Evolutionary conservation across 2,329 filamentous ascomycete species (phyloP).

Genomic region (Penicillium rolfsii): DNA sequence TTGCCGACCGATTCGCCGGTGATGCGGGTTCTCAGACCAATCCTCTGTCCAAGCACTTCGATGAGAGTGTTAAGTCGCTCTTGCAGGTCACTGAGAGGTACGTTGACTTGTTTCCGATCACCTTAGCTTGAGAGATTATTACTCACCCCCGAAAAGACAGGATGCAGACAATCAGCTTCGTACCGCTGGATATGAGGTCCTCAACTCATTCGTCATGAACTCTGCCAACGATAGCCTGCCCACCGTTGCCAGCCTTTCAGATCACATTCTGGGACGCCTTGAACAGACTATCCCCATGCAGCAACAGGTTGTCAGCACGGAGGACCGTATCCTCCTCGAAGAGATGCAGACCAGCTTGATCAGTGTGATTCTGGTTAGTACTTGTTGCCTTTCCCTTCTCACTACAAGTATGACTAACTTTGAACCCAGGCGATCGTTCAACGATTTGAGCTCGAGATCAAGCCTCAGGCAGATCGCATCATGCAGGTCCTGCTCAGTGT

Average conservation of each 20-base stretch:
- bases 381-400: background rate
- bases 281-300: constrained; percentile 89
- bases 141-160: constrained; percentile 41
- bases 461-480: constrained; percentile 86
- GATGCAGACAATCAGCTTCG: constrained; percentile 87
- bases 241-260: constrained; percentile 78
- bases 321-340: constrained; percentile 92
- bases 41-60: constrained; percentile 87
- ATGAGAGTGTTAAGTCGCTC: constrained; percentile 84
- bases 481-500: constrained; percentile 88
- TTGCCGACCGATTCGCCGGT: constrained; percentile 92
- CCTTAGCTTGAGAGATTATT: background rate
- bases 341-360: constrained; percentile 97
- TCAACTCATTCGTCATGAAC: constrained; percentile 92
- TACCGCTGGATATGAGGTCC: constrained; percentile 94
- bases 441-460: constrained; percentile 87
- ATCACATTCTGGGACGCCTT: constrained; percentile 86
- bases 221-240: constrained; percentile 82
- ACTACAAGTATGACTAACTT: background rate
- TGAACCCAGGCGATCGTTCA: constrained; percentile 70
- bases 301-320: constrained; percentile 90
- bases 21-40: constrained; percentile 79
- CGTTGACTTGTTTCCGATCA: constrained; percentile 15
- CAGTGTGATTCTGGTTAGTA: constrained; percentile 74
- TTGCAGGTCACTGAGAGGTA: constrained; percentile 79